Evolutionary conservation across 73 alveolate species (phyloP).

Genomic region (Paramecium tetraurelia): DNA sequence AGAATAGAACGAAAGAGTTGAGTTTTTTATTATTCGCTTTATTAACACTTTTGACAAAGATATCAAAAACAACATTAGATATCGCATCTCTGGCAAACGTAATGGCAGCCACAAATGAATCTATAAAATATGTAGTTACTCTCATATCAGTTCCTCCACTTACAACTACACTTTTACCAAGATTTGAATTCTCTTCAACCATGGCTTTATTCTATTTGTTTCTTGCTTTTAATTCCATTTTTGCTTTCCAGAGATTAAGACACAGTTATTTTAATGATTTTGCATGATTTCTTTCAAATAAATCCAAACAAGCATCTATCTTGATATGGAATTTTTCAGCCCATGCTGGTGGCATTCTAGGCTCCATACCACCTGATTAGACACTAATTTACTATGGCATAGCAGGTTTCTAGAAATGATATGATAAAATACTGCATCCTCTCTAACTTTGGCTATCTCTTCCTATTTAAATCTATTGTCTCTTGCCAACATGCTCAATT

Average conservation of each 20-base stretch:
- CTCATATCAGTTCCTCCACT: conserved; percentile 34
- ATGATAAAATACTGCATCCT: background rate
- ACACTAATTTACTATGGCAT: background rate
- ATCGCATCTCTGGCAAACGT: conserved; percentile 38
- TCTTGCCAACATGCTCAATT: conserved; percentile 31
- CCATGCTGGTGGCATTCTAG: conserved; percentile 30
- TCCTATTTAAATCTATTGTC: conserved; percentile 48
- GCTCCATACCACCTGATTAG: conserved; percentile 3
- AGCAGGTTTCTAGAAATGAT: background rate
- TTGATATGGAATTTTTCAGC: conserved; percentile 5
- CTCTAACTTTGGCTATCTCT: conserved; percentile 3
- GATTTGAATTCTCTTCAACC: background rate
- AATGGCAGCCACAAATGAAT: conserved; percentile 18
- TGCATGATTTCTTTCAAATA: conserved; percentile 48
- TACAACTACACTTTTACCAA: background rate
- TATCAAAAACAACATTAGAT: background rate
- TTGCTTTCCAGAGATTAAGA: conserved; percentile 12
- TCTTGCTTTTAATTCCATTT: conserved; percentile 41
- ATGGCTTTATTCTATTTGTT: conserved; percentile 36
- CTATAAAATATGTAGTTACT: conserved; percentile 20
- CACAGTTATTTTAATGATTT: conserved; percentile 2
- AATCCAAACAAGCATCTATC: conserved; percentile 14
- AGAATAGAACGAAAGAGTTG: conserved; percentile 27
- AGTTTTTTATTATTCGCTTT: conserved; percentile 46
- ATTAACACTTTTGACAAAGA: conserved; percentile 37